Evolutionary conservation across 139 green algal species (phyloP), one percentile per base, ranked within the genome.

Genomic region (Chlamydomonas incerta): DNA sequence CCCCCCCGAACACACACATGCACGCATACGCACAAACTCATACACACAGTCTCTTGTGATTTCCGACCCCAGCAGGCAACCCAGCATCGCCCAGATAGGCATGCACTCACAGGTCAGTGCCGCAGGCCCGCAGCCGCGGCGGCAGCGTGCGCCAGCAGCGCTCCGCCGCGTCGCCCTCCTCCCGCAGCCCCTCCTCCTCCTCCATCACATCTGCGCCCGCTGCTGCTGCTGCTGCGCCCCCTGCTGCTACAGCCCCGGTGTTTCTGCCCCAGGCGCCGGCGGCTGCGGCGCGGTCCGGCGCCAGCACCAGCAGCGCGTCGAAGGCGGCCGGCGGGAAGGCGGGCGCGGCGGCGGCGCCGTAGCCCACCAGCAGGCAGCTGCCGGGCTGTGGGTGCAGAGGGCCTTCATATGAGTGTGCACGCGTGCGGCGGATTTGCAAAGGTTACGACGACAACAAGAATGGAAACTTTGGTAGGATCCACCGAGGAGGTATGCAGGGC

Each of bases 341-440:
- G 60, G 20, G 24, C 18, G 23, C 2, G 24, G 47, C 47, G 24
- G 65, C 65, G 18, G 47, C 8, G 37, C 35, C 17, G 66, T 85
- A 33, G 50, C 79, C 31, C 33, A 85, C 65, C 13, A 85, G 57
- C 23, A 85, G 63, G 20, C 65, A 75, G 46, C 31, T 41, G 79
- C 66, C 79, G 15, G 65, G 79, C 79, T 85, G 79, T 8, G 47
- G 67, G 29, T 29, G 62, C n/a, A n/a, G n/a, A n/a, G n/a, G n/a
- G n/a, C n/a, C n/a, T n/a, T n/a, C n/a, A n/a, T n/a, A n/a, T n/a
- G n/a, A n/a, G n/a, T n/a, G n/a, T n/a, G n/a, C 55, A 63, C 6
- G 21, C 4, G 20, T 23, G 18, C 10, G 21, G 55, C 55, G 55
- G 2, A 26, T 26, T n/a, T n/a, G n/a, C n/a, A n/a, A n/a, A n/a